A percentile compares a stretch with the other conserved stretches of the same genome.
phyloP scores from a whole-genome alignment of 108 stramenopile genomes.

The Stephanodiscus triporus region DNA sequence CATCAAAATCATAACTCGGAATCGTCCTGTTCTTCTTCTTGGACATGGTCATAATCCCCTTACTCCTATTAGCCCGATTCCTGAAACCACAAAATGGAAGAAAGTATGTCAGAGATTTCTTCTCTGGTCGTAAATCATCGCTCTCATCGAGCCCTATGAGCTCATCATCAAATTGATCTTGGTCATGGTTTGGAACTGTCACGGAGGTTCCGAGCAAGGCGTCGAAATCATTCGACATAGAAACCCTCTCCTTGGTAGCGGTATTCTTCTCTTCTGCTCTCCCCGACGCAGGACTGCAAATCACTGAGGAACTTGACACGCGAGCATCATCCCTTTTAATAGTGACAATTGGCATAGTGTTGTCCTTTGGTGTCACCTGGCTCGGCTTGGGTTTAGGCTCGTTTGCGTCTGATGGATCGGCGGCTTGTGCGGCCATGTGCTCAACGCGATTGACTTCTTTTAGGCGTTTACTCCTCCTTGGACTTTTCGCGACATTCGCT shows the following conservation, averaged over 20 bases:
- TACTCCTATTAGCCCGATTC: background rate
- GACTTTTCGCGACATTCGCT: background rate
- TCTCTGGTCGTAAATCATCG: conserved; percentile 8
- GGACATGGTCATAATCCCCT: conserved; percentile 10
- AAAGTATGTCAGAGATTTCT: conserved; percentile 8
- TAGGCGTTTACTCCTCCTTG: conserved; percentile 14
- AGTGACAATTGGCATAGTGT: background rate
- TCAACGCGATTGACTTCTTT: background rate
- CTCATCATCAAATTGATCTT: background rate
- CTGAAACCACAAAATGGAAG: conserved; percentile 22
- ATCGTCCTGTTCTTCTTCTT: conserved; percentile 14
- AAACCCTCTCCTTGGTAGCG: background rate
- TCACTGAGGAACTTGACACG: background rate
- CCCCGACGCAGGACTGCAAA: background rate
- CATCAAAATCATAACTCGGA: background rate
- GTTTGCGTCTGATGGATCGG: background rate
- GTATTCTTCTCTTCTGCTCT: background rate
- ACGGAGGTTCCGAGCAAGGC: conserved; percentile 18
- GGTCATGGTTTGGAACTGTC: conserved; percentile 11
- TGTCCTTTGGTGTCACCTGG: conserved; percentile 13
- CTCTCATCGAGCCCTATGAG: conserved; percentile 11
- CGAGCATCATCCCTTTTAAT: background rate
- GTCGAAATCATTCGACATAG: background rate
- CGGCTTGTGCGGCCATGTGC: background rate
- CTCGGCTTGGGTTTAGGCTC: background rate